These are phyloP conservation scores for Fusarium secorum DNA, from an alignment of 2,329 filamentous ascomycete genomes.

Conservation along the genomic window DNA sequence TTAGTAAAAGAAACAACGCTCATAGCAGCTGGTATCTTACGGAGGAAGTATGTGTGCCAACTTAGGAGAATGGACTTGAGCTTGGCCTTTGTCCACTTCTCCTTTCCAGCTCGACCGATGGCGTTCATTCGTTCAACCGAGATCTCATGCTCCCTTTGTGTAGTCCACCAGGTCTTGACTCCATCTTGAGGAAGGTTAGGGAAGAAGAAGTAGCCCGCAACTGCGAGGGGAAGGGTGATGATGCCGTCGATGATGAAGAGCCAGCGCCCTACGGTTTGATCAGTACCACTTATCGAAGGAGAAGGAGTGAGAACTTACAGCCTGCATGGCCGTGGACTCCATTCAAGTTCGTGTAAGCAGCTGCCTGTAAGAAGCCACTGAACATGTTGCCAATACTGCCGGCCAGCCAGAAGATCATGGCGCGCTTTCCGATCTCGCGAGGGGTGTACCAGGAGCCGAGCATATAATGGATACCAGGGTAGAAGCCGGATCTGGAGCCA, in stretches of 20 bases:
- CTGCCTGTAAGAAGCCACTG: constrained; percentile 31
- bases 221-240: constrained; percentile 32
- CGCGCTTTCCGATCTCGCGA: constrained; percentile 32
- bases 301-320: not conserved
- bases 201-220: constrained; percentile 41
- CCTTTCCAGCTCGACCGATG: constrained; percentile 25
- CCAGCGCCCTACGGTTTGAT: constrained; percentile 33
- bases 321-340: constrained; percentile 21
- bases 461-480: constrained; percentile 48
- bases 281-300: accelerated
- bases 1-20: accelerated
- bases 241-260: constrained; percentile 49
- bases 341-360: constrained; percentile 22
- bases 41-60: constrained; percentile 32
- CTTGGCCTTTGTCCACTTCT: constrained; percentile 27
- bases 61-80: constrained; percentile 18
- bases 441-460: constrained; percentile 38
- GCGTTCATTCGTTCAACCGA: constrained; percentile 9
- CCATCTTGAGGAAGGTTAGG: constrained; percentile 39
- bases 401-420: constrained; percentile 33
- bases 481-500: constrained; percentile 57
- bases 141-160: constrained; percentile 36
- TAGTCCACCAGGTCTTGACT: constrained; percentile 39
- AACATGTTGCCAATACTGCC: constrained; percentile 24
- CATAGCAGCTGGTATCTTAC: not conserved